These are phyloP conservation scores for Ceratocystiopsis minuta DNA, from an alignment of 2,329 filamentous ascomycete genomes.

Conservation along the genomic window DNA sequence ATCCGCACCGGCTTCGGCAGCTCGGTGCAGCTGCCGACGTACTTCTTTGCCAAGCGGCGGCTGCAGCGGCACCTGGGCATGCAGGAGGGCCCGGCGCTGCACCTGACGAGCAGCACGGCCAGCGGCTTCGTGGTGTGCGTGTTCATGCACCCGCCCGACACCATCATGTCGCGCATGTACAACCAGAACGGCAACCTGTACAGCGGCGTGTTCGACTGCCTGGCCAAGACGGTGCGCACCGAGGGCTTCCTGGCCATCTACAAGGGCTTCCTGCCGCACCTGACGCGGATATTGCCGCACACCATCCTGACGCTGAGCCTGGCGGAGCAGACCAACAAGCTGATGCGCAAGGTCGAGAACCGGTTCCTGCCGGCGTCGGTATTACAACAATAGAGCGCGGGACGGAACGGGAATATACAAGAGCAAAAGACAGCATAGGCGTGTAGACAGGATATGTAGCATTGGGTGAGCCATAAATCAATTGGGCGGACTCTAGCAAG, in stretches of 20 bases:
- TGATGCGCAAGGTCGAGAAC: conserved; percentile 62
- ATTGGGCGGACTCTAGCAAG: too few relatives aligned
- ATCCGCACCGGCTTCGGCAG: conserved; percentile 90
- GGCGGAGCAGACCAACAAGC: conserved; percentile 92
- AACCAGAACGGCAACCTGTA: conserved; percentile 99
- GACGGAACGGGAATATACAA: too few relatives aligned
- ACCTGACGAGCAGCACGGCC: conserved; percentile 71
- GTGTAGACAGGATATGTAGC: too few relatives aligned
- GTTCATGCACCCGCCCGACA: conserved; percentile 97
- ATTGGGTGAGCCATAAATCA: too few relatives aligned
- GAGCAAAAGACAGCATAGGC: too few relatives aligned
- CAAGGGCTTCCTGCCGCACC: conserved; percentile 91
- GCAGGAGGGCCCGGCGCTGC: conserved; percentile 76
- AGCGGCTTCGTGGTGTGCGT: conserved; percentile 95
- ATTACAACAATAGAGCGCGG: conserved; percentile 7
- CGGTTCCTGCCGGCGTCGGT: conserved; percentile 28
- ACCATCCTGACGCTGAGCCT: conserved; percentile 85
- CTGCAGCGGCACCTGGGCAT: conserved; percentile 69
- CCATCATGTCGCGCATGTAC: conserved; percentile 96
- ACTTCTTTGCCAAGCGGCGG: conserved; percentile 89
- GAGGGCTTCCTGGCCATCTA: conserved; percentile 89
- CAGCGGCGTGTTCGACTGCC: conserved; percentile 76
- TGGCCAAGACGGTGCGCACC: conserved; percentile 76
- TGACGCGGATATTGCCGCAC: conserved; percentile 86
- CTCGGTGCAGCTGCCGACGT: conserved; percentile 89